Conservation (phyloP, 2,329 filamentous ascomycete species). For the Dactylellina leptospora region DNA sequence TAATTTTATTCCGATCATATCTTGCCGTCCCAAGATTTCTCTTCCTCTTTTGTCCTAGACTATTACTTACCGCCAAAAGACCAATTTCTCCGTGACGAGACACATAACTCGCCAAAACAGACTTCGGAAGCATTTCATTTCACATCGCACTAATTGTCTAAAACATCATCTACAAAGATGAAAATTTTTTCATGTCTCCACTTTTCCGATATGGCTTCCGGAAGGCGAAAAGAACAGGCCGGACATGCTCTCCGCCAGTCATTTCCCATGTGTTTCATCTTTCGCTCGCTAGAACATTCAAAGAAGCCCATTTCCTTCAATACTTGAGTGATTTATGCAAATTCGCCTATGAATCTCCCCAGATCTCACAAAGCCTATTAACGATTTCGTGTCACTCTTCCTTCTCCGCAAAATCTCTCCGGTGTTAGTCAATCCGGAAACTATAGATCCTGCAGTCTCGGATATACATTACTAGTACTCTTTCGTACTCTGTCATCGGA, state of each 20-base stretch:
- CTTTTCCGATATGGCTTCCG: slow-evolving; percentile 12
- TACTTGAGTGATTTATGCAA: slow-evolving; percentile 51
- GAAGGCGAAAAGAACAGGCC: slow-evolving; percentile 17
- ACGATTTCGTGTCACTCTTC: slow-evolving; percentile 7
- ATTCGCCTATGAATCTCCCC: slow-evolving; percentile 28
- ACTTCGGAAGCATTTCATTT: slow-evolving; percentile 11
- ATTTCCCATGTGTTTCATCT: slow-evolving; percentile 41
- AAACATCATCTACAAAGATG: slow-evolving; percentile 3
- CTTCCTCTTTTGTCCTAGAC: slow-evolving; percentile 10
- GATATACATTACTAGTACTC: slow-evolving; percentile 32
- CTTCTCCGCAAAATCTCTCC: slow-evolving; percentile 50
- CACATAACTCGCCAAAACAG: slow-evolving; percentile 11
- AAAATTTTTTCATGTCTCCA: slow-evolving; percentile 30
- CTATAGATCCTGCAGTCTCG: slow-evolving; percentile 27
- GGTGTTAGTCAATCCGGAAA: slow-evolving; percentile 40
- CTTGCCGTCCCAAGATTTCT: not conserved
- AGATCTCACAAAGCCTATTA: slow-evolving; percentile 21
- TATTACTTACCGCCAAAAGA: slow-evolving; percentile 10
- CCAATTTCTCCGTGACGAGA: slow-evolving; percentile 35
- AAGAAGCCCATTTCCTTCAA: not conserved
- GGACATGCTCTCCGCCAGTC: slow-evolving; percentile 40
- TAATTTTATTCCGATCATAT: not conserved
- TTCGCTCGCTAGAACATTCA: slow-evolving; percentile 2
- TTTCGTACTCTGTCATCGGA: slow-evolving; percentile 31
- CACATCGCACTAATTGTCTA: not conserved